Evolutionary conservation across 2,329 filamentous ascomycete genomes (phyloP).

Genomic region (Didymosphaeria variabile): DNA sequence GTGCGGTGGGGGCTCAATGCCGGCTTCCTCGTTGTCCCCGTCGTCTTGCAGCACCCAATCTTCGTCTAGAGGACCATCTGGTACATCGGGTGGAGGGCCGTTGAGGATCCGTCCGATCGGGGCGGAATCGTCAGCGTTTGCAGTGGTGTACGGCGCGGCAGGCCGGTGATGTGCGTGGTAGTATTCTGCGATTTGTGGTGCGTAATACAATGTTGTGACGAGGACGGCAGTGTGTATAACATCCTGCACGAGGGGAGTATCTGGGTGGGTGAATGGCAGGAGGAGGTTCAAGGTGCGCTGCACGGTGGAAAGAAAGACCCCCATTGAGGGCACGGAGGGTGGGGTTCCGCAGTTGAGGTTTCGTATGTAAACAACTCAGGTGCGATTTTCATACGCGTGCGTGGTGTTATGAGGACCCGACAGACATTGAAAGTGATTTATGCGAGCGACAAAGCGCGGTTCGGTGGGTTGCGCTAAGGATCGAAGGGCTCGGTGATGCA

Average conservation of each 20-base stretch:
- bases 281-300: conserved; percentile 52
- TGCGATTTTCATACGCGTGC: neutral
- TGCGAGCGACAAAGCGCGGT: neutral
- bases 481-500: neutral
- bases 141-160: conserved; percentile 16
- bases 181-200: conserved; percentile 56
- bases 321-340: conserved; percentile 32
- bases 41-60: conserved; percentile 35
- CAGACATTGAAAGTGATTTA: neutral
- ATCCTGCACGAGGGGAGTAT: conserved; percentile 58
- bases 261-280: conserved; percentile 58
- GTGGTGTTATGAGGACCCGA: neutral
- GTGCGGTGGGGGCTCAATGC: conserved; percentile 29
- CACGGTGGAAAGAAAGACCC: conserved; percentile 38
- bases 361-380: neutral
- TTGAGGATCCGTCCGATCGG: conserved; percentile 3
- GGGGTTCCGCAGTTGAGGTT: neutral
- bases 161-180: conserved; percentile 36
- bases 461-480: neutral
- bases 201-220: conserved; percentile 57
- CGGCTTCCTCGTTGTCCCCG: conserved; percentile 28
- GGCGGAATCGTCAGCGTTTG: conserved; percentile 7
- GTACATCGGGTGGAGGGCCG: conserved; percentile 2
- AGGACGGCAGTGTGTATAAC: conserved; percentile 56
- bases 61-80: conserved; percentile 33